phyloP scores from a whole-genome alignment of 2,329 filamentous ascomycete genomes.

The Cadophora sp. region DNA sequence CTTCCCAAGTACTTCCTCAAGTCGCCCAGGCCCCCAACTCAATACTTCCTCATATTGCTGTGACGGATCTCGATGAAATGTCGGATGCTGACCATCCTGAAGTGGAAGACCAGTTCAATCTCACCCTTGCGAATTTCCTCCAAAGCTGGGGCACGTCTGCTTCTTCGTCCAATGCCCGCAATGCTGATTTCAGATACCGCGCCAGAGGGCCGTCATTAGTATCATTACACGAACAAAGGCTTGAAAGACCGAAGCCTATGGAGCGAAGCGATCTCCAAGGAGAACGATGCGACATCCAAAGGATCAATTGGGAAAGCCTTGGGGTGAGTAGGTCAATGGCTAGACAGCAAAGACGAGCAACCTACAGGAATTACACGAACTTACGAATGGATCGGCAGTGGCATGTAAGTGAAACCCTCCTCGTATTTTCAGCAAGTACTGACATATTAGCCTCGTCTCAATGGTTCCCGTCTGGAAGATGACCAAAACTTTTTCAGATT shows the following conservation, averaged over 20 bases:
- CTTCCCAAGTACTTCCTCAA: background rate
- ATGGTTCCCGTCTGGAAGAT: conserved; percentile 33
- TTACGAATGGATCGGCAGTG: conserved; percentile 53
- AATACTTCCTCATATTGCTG: conserved; percentile 22
- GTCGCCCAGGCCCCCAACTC: background rate
- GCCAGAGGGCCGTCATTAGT: conserved; percentile 31
- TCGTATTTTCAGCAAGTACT: background rate
- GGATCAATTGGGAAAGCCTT: conserved; percentile 62
- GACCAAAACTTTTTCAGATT: conserved; percentile 61
- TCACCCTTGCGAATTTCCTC: conserved; percentile 57
- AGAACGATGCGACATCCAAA: conserved; percentile 63
- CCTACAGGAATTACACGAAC: conserved; percentile 66
- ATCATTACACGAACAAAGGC: conserved; percentile 32
- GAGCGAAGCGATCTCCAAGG: conserved; percentile 58
- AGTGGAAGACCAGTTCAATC: conserved; percentile 51
- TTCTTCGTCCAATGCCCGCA: conserved; percentile 8
- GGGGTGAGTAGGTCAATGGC: conserved; percentile 58
- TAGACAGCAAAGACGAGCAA: conserved; percentile 52
- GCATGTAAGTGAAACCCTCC: conserved; percentile 50
- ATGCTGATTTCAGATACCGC: conserved; percentile 22
- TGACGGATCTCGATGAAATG: conserved; percentile 26
- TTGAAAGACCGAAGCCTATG: conserved; percentile 37
- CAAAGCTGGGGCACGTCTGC: conserved; percentile 50
- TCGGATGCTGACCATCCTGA: conserved; percentile 41
- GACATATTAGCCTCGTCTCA: conserved; percentile 27